Evolutionary conservation across 106 monocot species (phyloP).

Genomic region (Dactylorhiza incarnata): DNA sequence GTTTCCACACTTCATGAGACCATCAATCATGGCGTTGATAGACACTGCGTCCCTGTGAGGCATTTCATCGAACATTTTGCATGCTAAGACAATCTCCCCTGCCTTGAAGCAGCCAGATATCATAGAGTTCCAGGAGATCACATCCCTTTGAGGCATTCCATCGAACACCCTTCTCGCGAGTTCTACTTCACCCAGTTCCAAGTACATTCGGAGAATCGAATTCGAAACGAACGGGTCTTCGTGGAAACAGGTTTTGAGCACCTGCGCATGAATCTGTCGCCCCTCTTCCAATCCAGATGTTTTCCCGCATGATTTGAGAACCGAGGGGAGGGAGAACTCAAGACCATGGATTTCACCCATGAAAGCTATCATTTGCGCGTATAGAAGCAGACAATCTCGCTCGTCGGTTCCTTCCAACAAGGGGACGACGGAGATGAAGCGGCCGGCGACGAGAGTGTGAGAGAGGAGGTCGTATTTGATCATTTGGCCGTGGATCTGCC

Average conservation of each 20-base stretch:
- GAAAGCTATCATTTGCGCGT: slow-evolving; percentile 6
- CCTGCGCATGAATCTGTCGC: slow-evolving; percentile 17
- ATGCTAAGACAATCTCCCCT: neutral
- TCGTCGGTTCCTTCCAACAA: neutral
- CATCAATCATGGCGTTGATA: slow-evolving; percentile 17
- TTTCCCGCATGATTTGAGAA: slow-evolving; percentile 19
- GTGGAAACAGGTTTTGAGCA: slow-evolving; percentile 11
- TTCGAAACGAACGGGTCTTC: slow-evolving; percentile 15
- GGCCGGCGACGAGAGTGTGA: slow-evolving; percentile 3
- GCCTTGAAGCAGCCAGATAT: slow-evolving; percentile 17
- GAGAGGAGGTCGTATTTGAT: slow-evolving; percentile 11
- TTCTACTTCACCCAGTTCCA: neutral
- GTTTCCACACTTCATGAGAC: slow-evolving; percentile 8
- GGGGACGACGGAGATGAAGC: neutral
- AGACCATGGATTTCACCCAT: neutral
- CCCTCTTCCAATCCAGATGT: slow-evolving; percentile 8
- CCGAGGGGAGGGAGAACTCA: slow-evolving; percentile 16
- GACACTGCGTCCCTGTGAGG: slow-evolving; percentile 17
- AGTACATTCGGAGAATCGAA: slow-evolving; percentile 20
- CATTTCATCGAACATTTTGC: slow-evolving; percentile 19
- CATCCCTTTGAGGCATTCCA: slow-evolving; percentile 15
- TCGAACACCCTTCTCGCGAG: slow-evolving; percentile 10
- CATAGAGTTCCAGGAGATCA: slow-evolving; percentile 24
- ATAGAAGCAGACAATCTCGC: slow-evolving; percentile 7
- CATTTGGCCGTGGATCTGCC: slow-evolving; percentile 19